Evolutionary conservation across 805 yeast genomes (phyloP).

Genomic region (Candida nemodendra): DNA sequence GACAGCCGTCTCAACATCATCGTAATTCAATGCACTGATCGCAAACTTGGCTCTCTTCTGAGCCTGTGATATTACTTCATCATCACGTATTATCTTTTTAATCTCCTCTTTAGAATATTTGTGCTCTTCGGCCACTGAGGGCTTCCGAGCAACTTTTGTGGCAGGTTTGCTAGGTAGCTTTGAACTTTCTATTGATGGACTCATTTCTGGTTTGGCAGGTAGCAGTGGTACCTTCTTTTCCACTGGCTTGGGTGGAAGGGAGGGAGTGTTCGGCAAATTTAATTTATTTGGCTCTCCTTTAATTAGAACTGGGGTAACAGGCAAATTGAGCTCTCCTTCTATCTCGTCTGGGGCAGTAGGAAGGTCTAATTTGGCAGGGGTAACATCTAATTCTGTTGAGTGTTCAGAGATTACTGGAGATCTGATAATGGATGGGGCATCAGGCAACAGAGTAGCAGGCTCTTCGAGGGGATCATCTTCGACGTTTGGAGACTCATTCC

Average conservation of each 20-base stretch:
- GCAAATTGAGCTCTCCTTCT: constrained; percentile 26
- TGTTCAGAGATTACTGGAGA: constrained; percentile 6
- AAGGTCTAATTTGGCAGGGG: constrained; percentile 3
- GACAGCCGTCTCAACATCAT: constrained; percentile 68
- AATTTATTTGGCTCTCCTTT: constrained; percentile 30
- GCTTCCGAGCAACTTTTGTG: constrained; percentile 4
- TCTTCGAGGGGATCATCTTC: neutral
- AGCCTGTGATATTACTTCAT: constrained; percentile 55
- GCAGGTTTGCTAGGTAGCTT: constrained; percentile 7
- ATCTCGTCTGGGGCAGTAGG: constrained; percentile 21
- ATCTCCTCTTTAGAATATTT: constrained; percentile 38
- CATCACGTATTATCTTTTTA: constrained; percentile 48
- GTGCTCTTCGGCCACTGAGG: constrained; percentile 7
- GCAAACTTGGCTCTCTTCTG: constrained; percentile 76
- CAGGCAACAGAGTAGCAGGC: constrained; percentile 8
- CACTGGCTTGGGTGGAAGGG: constrained; percentile 14
- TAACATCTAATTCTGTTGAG: neutral
- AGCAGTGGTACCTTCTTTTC: neutral
- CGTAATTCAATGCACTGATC: constrained; percentile 75
- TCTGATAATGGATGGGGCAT: constrained; percentile 13
- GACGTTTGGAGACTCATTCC: constrained; percentile 1
- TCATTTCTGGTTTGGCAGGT: neutral
- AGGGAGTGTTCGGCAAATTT: constrained; percentile 30
- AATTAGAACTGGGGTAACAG: constrained; percentile 30
- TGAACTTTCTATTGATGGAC: constrained; percentile 1